Base-by-base conservation (phyloP, 805 yeast species). In the Suhomyces sp. region DNA sequence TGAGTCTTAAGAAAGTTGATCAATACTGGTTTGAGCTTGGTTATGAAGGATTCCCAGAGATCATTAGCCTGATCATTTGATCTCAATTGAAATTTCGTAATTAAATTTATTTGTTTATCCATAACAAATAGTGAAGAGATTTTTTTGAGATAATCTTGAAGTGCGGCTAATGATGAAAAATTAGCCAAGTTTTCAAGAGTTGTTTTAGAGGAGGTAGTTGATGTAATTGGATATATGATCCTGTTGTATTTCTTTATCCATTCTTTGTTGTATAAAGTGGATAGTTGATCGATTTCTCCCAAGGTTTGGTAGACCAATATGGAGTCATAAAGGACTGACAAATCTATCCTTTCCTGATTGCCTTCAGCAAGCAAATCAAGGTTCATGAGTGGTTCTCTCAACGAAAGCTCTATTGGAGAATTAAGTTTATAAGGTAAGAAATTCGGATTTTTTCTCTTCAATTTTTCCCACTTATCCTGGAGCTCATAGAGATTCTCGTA, bases 291-390 rank as follows among this genome's bases (percentile, higher is more conserved):
- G 12, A 71, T 61, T 50, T 81, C 83, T 33, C 81, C 79, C 30
- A 90, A 70, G 3, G 88, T 80, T 39, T 81, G 77, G 53, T 82
- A 90, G 1, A 93, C 95, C 48, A 90, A 68, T 18, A 86, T 74
- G 4, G 95, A 80, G 60, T 91, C 96, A 56, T 79, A 85, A 19
- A 91, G 67, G 5, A 88, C 83, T n/a, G 79, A 73, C 38, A 90
- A 58, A 37, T 81, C 80, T 20, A 88, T 70, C 25, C 52, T 54
- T 16, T 59, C 40, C 4, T 35, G 32, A 13, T 50, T 63, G 33
- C 31, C 25, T 11, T 72, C 75, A 6, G 69, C 63, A 31, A 81
- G 60, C 3, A 81, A 69, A 46, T 74, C 69, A 38, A 74, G 72
- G 44, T 64, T 68, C 38, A 57, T 54, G 33, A 65, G 62, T 0